Evolutionary conservation across 1,284 basidiomycete genomes (phyloP).

Genomic region (Macrocystidia cucumis): DNA sequence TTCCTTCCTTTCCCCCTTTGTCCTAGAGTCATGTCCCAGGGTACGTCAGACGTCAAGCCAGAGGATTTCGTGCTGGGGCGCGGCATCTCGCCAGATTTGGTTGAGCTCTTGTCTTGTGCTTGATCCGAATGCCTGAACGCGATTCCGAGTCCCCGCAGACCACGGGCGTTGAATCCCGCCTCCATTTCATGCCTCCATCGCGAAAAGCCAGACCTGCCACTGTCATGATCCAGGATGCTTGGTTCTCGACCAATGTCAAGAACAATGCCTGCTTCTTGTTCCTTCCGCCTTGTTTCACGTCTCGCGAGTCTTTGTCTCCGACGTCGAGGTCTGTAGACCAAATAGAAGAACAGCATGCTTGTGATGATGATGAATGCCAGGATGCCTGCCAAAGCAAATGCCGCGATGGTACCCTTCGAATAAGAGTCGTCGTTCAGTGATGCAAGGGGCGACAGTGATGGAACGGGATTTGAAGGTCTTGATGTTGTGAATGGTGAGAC

Average conservation of each 20-base stretch:
- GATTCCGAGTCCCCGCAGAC: slow-evolving; percentile 28
- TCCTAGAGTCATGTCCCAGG: not conserved
- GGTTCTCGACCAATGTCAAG: slow-evolving; percentile 20
- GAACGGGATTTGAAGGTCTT: not conserved
- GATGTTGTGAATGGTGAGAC: slow-evolving; percentile 1
- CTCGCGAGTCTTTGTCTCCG: slow-evolving; percentile 14
- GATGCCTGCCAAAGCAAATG: slow-evolving; percentile 45
- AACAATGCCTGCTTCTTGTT: slow-evolving; percentile 18
- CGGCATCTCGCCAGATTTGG: too few species aligned
- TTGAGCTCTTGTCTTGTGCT: slow-evolving; percentile 13
- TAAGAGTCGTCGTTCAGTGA: slow-evolving; percentile 9
- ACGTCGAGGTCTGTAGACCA: slow-evolving; percentile 36
- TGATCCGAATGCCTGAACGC: slow-evolving; percentile 31
- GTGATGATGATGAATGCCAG: slow-evolving; percentile 40
- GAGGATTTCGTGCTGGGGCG: too few species aligned
- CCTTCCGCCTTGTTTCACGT: slow-evolving; percentile 15
- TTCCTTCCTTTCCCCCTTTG: slow-evolving; percentile 7
- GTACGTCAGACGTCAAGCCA: too few species aligned
- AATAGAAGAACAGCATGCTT: slow-evolving; percentile 30
- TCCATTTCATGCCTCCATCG: slow-evolving; percentile 35
- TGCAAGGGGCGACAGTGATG: not conserved
- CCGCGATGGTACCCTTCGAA: slow-evolving; percentile 53
- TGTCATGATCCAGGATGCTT: slow-evolving; percentile 8
- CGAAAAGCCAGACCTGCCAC: slow-evolving; percentile 24
- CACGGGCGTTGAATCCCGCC: slow-evolving; percentile 20